Percentiles rank a stretch among this genome's conserved stretches.
Evolutionary conservation across 2,329 filamentous ascomycete genomes (phyloP).

Genomic region (Cercospora janseana): DNA sequence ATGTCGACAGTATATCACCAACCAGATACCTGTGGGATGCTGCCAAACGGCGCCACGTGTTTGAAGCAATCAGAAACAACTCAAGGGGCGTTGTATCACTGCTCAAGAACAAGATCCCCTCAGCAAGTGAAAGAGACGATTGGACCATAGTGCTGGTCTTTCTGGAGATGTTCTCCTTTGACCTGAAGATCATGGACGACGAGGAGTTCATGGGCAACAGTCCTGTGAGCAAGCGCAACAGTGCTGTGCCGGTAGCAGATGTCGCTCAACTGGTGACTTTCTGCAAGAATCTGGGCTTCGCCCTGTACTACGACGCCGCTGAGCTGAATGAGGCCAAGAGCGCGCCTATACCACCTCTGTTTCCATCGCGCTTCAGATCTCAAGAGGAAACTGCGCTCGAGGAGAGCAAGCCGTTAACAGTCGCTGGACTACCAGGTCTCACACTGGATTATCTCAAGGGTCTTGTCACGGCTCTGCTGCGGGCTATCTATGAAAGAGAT

Average conservation of each 20-base stretch:
- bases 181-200: conserved; percentile 89
- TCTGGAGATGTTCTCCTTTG: conserved; percentile 89
- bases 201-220: conserved; percentile 70
- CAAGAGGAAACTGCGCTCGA: conserved; percentile 16
- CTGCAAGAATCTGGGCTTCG: conserved; percentile 86
- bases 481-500: conserved; percentile 89
- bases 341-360: conserved; percentile 7
- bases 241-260: conserved; percentile 69
- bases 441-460: conserved; percentile 75
- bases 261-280: conserved; percentile 75
- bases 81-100: conserved; percentile 58
- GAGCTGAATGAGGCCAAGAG: conserved; percentile 45
- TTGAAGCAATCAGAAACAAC: conserved; percentile 56
- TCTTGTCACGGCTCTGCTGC: conserved; percentile 75
- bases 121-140: conserved; percentile 55
- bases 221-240: conserved; percentile 47
- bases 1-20: conserved; percentile 54
- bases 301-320: conserved; percentile 77
- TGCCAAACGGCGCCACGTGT: conserved; percentile 57
- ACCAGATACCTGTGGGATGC: conserved; percentile 84
- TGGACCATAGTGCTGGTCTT: conserved; percentile 91
- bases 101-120: conserved; percentile 43
- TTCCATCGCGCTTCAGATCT: conserved; percentile 9
- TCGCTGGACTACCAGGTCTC: conserved; percentile 67
- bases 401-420: conserved; percentile 42